Evolutionary conservation across 306 rosid genomes (phyloP), one percentile per base, ranked within the genome.

Genomic region (Prunus kanzakura): DNA sequence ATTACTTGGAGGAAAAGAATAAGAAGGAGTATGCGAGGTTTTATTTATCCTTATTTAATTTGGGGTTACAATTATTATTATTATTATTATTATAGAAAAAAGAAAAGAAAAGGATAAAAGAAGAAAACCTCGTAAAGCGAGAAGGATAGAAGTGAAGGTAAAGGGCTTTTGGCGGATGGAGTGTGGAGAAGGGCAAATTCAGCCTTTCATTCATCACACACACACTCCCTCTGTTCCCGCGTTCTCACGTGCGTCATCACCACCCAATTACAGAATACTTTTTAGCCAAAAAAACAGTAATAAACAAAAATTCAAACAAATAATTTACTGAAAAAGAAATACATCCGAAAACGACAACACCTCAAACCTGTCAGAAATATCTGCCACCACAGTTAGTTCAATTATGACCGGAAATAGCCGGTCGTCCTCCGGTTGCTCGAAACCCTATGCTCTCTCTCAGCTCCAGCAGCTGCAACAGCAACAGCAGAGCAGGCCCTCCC

Each of bases 191-290:
- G 82, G 83, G 73, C 65, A 85, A 83, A 86, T 76, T 75, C 83
- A 62, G 86, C 65, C 85, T 88, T 83, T 86, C 90, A 80, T 80
- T 87, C 88, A 65, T 78, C 69, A 30, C 75, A 20, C 45, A 38
- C 41, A 19, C 29, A 69, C 43, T 12, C 72, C 15, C 25, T 30
- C 79, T 81, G 83, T 76, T 79, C 77, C 82, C 76, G 82, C 81
- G 79, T 82, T 80, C 91, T 81, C 89, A 90, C 96, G 91, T 90
- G 91, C 96, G 88, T 85, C 93, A 85, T 88, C 89, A 47, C 58
- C 56, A 22, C 76, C 61, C 70, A 30, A 51, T 32, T 32, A 30
- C 78, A 30, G 61, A 58, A 57, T 38, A 41, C 22, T 27, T 45
- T 13, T 16, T 4, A 14, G 25, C 16, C 69, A 25, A 6, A 74